Conservation (phyloP, 2,329 filamentous ascomycete genomes). For the Colletotrichum lini region DNA sequence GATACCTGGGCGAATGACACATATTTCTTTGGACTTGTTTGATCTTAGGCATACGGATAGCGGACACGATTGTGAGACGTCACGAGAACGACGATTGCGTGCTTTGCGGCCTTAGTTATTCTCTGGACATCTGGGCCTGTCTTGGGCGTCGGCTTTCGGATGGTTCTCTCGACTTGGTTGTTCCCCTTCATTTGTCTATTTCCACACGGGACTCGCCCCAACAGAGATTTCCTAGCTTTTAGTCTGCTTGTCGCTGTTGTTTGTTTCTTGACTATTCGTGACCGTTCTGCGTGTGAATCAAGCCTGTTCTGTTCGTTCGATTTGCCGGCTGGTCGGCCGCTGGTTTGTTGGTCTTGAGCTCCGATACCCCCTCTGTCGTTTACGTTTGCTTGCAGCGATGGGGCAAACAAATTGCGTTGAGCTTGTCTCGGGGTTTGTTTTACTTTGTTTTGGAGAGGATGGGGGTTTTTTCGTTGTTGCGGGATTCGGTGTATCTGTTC, state of each 20-base stretch:
- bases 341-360: slow-evolving; percentile 10
- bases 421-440: not conserved
- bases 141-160: slow-evolving; percentile 36
- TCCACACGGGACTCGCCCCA: slow-evolving; percentile 36
- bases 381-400: not conserved
- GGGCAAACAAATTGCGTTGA: not conserved
- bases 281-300: slow-evolving; percentile 34
- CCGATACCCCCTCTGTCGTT: slow-evolving; percentile 24
- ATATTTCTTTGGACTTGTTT: slow-evolving; percentile 43
- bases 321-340: slow-evolving; percentile 5
- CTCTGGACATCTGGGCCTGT: slow-evolving; percentile 38
- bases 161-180: slow-evolving; percentile 34
- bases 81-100: slow-evolving; percentile 41
- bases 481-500: not conserved
- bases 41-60: slow-evolving; percentile 43
- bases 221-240: slow-evolving; percentile 43
- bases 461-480: not conserved
- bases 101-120: slow-evolving; percentile 34
- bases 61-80: slow-evolving; percentile 42
- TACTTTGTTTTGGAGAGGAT: not conserved
- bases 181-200: slow-evolving; percentile 38
- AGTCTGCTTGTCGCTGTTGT: slow-evolving; percentile 34
- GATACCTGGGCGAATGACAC: slow-evolving; percentile 42
- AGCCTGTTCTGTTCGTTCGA: slow-evolving; percentile 23
- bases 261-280: slow-evolving; percentile 36